A percentile compares a stretch with the other conserved stretches of the same genome.
Conservation (phyloP, 2,329 filamentous ascomycete species). For the Fusarium musae region DNA sequence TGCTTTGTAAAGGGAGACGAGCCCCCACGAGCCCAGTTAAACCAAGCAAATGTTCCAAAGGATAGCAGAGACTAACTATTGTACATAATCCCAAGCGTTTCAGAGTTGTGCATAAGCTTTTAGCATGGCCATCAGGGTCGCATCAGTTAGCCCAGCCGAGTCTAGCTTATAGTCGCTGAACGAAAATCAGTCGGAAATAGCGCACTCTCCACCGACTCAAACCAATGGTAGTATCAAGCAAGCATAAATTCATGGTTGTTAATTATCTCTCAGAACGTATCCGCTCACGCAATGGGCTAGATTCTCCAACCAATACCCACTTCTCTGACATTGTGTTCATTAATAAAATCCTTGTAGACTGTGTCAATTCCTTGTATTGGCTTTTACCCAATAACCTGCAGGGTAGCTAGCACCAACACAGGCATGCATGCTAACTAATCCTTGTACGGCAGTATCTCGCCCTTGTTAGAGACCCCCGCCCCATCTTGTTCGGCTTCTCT, state of each 20-base stretch:
- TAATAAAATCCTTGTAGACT: not conserved
- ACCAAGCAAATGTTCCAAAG: too few relatives aligned
- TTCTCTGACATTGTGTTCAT: not conserved
- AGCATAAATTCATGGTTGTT: not conserved
- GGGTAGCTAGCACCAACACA: too few relatives aligned
- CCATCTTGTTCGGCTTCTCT: not conserved
- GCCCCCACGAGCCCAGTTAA: too few relatives aligned
- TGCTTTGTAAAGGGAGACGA: too few relatives aligned
- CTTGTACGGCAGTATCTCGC: not conserved
- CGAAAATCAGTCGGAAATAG: not conserved
- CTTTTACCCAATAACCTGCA: not conserved
- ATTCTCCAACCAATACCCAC: not conserved
- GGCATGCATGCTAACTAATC: not conserved
- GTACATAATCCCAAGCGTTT: too few relatives aligned
- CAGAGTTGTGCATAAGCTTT: not conserved
- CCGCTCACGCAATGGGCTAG: not conserved
- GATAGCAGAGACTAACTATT: too few relatives aligned
- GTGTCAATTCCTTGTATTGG: not conserved
- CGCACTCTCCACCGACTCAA: not conserved
- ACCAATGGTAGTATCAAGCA: not conserved
- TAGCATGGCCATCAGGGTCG: not conserved
- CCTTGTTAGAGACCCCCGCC: not conserved
- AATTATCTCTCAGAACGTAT: too few relatives aligned
- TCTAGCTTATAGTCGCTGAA: not conserved
- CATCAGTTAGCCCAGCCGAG: too few relatives aligned